Evolutionary conservation across 345 rosid genomes (phyloP), one percentile per base, ranked within the genome.

Genomic region (Aethionema arabicum): DNA sequence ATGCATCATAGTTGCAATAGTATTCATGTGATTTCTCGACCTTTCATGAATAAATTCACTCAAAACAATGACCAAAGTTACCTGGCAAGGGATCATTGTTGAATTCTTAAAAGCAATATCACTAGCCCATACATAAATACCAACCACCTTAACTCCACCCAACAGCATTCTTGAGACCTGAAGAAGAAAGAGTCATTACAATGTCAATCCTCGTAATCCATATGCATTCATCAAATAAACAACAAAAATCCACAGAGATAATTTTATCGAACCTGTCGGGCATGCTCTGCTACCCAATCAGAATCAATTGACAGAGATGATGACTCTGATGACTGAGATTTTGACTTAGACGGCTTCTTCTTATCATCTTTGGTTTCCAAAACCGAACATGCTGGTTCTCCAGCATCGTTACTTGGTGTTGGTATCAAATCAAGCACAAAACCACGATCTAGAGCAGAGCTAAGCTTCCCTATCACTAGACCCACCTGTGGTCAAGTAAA

Each of bases 241-340:
- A 31, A 55, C 38, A 31, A 8, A 40, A 50, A 32, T 15, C 3
- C 27, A 38, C 63, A 52, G 13, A 38, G 31, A 44, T 33, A 55
- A n/a, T 5, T 15, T 50, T 65, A 65, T 10, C 7, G 13, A 42
- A 92, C 98, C 87, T 92, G 95, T 16, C 90, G 85, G 30, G 96
- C 93, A 52, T 92, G 98, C 73, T 92, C 97, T 0, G 95, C 88
- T 3, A 89, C 83, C 98, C 98, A 92, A 30, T 87, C 96, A 11
- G 57, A 73, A 72, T 89, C 98, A 11, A 92, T 73, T 10, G 45
- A 38, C 69, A 92, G 12, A 33, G 90, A 76, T 54, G 87, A 72
- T 11, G 83, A 74, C 78, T 88, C 96, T 0, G 83, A 59, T 0
- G 75, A 42, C 76, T 77, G 89, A 55, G 90, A 61, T 65, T 88